Evolutionary conservation across 345 rosid species (phyloP).

Genomic region (Lenwebbia sp.): DNA sequence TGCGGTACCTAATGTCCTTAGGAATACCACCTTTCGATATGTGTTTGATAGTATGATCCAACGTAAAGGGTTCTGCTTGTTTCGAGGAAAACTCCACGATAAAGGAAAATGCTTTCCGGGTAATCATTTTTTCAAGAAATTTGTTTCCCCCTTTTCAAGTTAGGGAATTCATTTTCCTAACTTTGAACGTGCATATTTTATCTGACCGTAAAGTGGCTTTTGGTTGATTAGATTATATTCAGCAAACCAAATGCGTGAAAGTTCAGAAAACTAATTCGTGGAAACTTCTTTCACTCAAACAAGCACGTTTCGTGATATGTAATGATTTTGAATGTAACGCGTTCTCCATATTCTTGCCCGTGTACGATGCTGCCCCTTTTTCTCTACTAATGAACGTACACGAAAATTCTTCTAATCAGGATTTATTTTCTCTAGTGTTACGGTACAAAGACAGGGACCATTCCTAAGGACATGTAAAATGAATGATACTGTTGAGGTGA

Average conservation of each 20-base stretch:
- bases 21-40: neutral
- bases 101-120: neutral
- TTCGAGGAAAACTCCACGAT: fast-evolving
- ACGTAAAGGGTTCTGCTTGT: too few relatives aligned
- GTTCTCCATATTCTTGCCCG: neutral
- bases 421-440: neutral
- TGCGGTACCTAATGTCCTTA: neutral
- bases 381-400: neutral
- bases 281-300: neutral
- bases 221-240: fast-evolving
- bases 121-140: too few relatives aligned
- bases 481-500: neutral
- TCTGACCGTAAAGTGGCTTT: fast-evolving
- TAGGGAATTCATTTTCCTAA: neutral
- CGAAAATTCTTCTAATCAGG: neutral
- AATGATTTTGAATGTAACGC: neutral
- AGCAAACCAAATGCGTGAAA: neutral
- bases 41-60: neutral
- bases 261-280: too few relatives aligned
- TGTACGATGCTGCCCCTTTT: fast-evolving
- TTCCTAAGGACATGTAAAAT: neutral
- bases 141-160: too few relatives aligned
- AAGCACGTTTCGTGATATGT: neutral
- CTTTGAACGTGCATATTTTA: neutral
- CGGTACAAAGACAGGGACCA: neutral